Percentiles rank a stretch among this genome's conserved stretches.
Evolutionary conservation across 495 filamentous ascomycete genomes (phyloP).

Genomic region (Aspergillus egyptiacus): DNA sequence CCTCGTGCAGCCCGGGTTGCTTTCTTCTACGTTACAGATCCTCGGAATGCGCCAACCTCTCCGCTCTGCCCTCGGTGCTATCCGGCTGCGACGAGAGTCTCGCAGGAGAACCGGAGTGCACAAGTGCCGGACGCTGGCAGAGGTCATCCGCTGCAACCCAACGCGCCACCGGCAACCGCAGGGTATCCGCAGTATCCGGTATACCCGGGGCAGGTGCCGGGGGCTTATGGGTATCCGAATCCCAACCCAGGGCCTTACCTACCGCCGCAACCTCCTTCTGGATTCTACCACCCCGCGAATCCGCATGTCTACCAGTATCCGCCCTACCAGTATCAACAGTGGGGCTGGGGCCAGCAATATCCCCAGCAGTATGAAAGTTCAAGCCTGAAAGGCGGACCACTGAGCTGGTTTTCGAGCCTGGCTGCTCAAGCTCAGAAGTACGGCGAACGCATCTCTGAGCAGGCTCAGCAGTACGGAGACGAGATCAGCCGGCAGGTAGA

Average conservation of each 20-base stretch:
- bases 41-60: slow-evolving; percentile 34
- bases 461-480: slow-evolving; percentile 39
- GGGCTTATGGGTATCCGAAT: slow-evolving; percentile 17
- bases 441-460: slow-evolving; percentile 38
- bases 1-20: slow-evolving; percentile 34
- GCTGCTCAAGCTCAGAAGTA: slow-evolving; percentile 40
- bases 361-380: slow-evolving; percentile 21
- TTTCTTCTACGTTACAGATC: slow-evolving; percentile 36
- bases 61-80: slow-evolving; percentile 42
- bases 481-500: slow-evolving; percentile 38
- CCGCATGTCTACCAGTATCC: slow-evolving; percentile 28
- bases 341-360: slow-evolving; percentile 33
- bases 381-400: slow-evolving; percentile 25
- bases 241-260: slow-evolving; percentile 15
- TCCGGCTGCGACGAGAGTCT: slow-evolving; percentile 36
- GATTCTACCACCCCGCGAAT: slow-evolving; percentile 13
- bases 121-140: slow-evolving; percentile 9
- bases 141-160: slow-evolving; percentile 3
- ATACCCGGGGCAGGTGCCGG: slow-evolving; percentile 16
- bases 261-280: slow-evolving; percentile 21
- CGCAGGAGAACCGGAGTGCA: slow-evolving; percentile 17
- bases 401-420: slow-evolving; percentile 35
- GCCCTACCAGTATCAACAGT: slow-evolving; percentile 22
- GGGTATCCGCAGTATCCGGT: slow-evolving; percentile 13
- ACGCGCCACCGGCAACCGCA: slow-evolving; percentile 12